These are phyloP conservation scores for Cystobasidium pallidum DNA, from an alignment of 1,284 basidiomycete species.

Conservation along the genomic window DNA sequence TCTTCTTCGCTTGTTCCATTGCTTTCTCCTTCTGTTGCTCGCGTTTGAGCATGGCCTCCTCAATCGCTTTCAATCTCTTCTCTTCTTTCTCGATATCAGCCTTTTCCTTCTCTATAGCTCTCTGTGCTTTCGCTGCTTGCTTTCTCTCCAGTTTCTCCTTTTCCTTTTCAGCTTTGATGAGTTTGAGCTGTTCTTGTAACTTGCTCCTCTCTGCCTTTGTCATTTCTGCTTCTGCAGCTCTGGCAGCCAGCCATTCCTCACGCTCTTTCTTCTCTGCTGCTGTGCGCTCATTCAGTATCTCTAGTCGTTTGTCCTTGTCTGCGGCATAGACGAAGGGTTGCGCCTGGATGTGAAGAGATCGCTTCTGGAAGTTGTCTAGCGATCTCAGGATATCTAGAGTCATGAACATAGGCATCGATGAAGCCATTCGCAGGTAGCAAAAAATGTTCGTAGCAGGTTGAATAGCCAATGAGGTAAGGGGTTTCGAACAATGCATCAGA, in stretches of 20 bases:
- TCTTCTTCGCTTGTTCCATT: conserved; percentile 37
- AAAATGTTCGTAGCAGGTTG: background rate
- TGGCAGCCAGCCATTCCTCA: conserved; percentile 12
- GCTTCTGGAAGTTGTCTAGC: conserved; percentile 27
- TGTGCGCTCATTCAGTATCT: conserved; percentile 8
- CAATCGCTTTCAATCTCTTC: conserved; percentile 31
- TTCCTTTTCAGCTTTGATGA: conserved; percentile 20
- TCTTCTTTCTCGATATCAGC: conserved; percentile 29
- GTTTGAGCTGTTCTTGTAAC: conserved; percentile 15
- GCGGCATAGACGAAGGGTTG: conserved; percentile 27
- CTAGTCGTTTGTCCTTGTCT: conserved; percentile 10
- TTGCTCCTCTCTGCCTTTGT: conserved; percentile 6
- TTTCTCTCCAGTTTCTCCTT: conserved; percentile 22
- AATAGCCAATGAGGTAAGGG: background rate
- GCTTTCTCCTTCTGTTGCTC: conserved; percentile 25
- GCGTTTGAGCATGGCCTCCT: conserved; percentile 9
- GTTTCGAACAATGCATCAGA: too few relatives aligned
- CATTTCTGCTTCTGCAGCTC: conserved; percentile 11
- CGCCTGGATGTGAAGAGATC: conserved; percentile 3
- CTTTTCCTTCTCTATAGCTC: conserved; percentile 11
- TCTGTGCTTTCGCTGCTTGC: conserved; percentile 13
- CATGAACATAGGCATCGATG: conserved; percentile 11
- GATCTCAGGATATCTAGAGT: conserved; percentile 11
- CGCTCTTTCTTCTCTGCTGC: conserved; percentile 6
- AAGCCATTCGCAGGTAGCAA: background rate